Evolutionary conservation across 2,329 filamentous ascomycete genomes (phyloP), one percentile per base, ranked within the genome.

Genomic region (Chaetomium olivaceum): DNA sequence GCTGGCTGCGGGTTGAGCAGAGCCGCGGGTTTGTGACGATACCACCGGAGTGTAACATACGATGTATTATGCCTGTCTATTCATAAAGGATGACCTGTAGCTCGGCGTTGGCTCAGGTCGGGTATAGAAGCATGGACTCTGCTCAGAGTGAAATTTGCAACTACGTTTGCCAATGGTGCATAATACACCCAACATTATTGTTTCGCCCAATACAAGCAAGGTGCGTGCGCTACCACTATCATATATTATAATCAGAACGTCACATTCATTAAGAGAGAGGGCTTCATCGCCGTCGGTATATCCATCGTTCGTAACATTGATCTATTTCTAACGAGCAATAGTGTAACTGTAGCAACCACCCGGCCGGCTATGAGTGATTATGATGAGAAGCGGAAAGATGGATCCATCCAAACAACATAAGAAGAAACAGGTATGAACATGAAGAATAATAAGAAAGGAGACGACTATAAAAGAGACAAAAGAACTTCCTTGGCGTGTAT

Each of bases 361-460:
- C 57, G 51, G 54, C 57, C 59, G 65, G 59, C 63, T 63, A 63
- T 66, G 65, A 60, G 55, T 61, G 43, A 63, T 66, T 68, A 63
- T 59, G 52, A 61, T 43, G 56, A 36, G 43, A 57, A 56, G 8
- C 29, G 48, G 29, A 66, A 65, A 62, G 14, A 52, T 64, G 46
- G 29, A 69, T 64, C 64, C 67, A 69, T 64, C 64, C 67, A 68
- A 69, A 59, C 70, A 58, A 62, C 62, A 64, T 60, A 55, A 64
- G 59, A 67, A 68, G 59, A 68, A 69, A 67, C 43, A 46, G 52
- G 57, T 66, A 63, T 61, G 58, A 61, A 65, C 46, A 63, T 48
- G 46, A 39, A 48, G 12, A 50, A 46, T 19, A 46, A 31, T 33
- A 58, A 36, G 29, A 59, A 51, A 54, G 16, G 23, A 19, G 29